Base-by-base conservation (phyloP, 495 filamentous ascomycete genomes). In the Penicillium longicatenatum region DNA sequence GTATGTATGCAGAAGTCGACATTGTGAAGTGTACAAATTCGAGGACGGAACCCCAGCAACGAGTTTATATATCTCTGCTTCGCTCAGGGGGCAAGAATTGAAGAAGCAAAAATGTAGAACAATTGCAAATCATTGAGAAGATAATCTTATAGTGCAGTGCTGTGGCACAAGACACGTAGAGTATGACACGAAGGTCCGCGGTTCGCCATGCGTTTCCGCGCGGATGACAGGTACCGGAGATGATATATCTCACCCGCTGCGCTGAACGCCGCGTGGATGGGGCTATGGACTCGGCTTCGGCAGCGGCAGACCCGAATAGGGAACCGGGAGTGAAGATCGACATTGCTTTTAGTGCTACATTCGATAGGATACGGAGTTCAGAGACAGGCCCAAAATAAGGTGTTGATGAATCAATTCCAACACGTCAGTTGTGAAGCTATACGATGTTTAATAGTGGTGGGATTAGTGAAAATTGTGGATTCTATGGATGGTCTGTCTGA, bases 1-100 rank as follows among this genome's bases (percentile, higher is more conserved):
- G 24, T 26, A 26, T 4, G 35, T 39, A 42, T 42, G 19, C 39
- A 42, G 31, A 33, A 33, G 31, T 33, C 31, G 31, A 33, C 11
- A 33, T 33, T 33, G 31, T 33, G 11, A 33, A 49, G 10, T 26
- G n/a, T 16, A n/a, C 17, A 16, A 50, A 9, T 35, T 24, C 10
- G 26, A 33, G 17, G n/a, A 26, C 29, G 56, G 26, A 59, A 59
- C 57, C 57, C 17, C 57, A 59, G 57, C 57, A 59, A 59, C 57
- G 51, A 39, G 31, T 21, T 47, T 48, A 16, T 48, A 47, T 41
- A 29, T 43, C 43, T 50, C 46, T 35, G 35, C 11, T 35, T 26
- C 24, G 22, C 10, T 26, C 22, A 48, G 45, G 45, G 21, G 45
- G 14, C 17, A 48, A 48, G 3, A n/a, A 2, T 22, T n/a, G 30